Percentiles rank a stretch among this genome's conserved stretches.
Conservation (phyloP, 176 grass and related monocot species). For the Cenchrus fungigraminus region DNA sequence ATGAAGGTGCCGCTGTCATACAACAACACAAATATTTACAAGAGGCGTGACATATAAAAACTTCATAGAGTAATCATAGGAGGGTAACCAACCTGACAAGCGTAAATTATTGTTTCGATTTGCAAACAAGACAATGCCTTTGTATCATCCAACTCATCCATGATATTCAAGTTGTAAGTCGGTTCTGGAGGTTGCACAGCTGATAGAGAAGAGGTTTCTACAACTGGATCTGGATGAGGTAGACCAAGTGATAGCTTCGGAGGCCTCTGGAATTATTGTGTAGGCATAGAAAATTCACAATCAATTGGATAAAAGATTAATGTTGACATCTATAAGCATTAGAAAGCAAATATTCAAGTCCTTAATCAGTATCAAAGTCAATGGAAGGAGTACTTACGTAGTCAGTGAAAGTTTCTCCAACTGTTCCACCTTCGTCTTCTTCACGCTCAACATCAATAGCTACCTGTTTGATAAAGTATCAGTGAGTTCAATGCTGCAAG, state of each 20-base stretch:
- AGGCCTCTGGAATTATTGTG: conserved; percentile 69
- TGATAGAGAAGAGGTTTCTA: conserved; percentile 97
- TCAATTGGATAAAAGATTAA: conserved; percentile 22
- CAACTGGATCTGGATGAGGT: conserved; percentile 94
- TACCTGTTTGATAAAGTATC: conserved; percentile 56
- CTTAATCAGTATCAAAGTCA: conserved; percentile 9
- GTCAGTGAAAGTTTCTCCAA: conserved; percentile 96
- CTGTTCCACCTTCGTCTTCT: conserved; percentile 92
- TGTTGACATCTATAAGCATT: not conserved
- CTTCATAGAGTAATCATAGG: conserved; percentile 25
- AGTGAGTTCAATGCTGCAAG: conserved; percentile 20
- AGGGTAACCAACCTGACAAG: conserved; percentile 84
- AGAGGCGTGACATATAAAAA: conserved; percentile 27
- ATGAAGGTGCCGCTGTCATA: conserved; percentile 81
- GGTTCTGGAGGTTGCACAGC: conserved; percentile 98
- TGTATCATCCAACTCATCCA: conserved; percentile 74
- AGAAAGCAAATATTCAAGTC: conserved; percentile 21
- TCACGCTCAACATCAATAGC: conserved; percentile 96
- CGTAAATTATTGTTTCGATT: conserved; percentile 98
- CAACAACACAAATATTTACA: conserved; percentile 46
- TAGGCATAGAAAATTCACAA: conserved; percentile 35
- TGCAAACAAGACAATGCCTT: conserved; percentile 92
- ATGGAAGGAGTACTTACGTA: conserved; percentile 67
- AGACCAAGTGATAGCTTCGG: conserved; percentile 78
- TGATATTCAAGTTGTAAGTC: conserved; percentile 80